Base-by-base conservation (phyloP, 371 early-diverging fungal genomes). In the Mucor indicus region DNA sequence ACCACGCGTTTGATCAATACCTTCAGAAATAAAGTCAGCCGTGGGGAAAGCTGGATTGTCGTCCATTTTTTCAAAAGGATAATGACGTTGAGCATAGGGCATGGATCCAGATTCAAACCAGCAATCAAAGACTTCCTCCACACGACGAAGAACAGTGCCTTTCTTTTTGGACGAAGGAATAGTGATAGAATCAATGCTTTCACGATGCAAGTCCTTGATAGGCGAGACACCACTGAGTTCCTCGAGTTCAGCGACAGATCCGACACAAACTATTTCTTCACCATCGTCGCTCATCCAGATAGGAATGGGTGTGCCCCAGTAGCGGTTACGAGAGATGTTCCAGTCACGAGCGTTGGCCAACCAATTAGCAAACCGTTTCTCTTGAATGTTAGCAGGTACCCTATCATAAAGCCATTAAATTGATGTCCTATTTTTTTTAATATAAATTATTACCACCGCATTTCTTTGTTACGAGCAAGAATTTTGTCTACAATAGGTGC, bases 271-370 rank as follows among this genome's bases (percentile, higher is more conserved):
- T 35, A 98, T 69, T 74, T 96, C 98, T 42, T 88, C 77, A 43
- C 82, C 84, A 67, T 98, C 98, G 3, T 93, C 96, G 63, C 86
- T 93, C 48, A 84, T 87, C 99, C 99, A 99, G 41, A 99, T 69
- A 22, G 99, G 99, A 42, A 99, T 96, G 43, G 99, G 99, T 11
- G 99, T 99, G 55, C 99, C 99, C 99, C 99, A 99, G 82, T 95
- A 99, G 57, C 99, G 90, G 77, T 93, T 98, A 68, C 99, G 92
- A 31, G 98, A 98, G 36, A 99, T 83, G 61, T 94, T 91, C 99
- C 99, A 99, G 79, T 99, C 99, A 55, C 95, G 89, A 19, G 98
- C 98, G 63, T 92, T 91, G 49, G 84, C 92, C 46, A 99, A 87
- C 99, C 99, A 99, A 82, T 98, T 96, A 55, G 89, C 92, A 67